Conservation (phyloP, 1,139 yeast species). For the Debaryomyces fabryi region DNA sequence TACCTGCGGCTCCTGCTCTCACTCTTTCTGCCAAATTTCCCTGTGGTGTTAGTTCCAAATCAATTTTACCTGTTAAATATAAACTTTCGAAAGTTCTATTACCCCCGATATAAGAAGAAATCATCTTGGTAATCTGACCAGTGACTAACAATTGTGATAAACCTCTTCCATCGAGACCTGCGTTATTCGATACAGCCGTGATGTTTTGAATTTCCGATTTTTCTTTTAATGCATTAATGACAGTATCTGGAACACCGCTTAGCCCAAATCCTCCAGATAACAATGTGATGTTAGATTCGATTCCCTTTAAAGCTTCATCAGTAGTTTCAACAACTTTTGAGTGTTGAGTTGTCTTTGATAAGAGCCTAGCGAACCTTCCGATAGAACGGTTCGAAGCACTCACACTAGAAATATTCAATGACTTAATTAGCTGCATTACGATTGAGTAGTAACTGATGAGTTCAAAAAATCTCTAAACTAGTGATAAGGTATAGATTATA, state of each 20-base stretch:
- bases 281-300: constrained; percentile 34
- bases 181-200: constrained; percentile 53
- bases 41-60: constrained; percentile 52
- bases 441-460: not conserved
- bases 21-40: constrained; percentile 54
- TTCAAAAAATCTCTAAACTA: not conserved
- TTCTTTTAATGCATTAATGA: constrained; percentile 39
- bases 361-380: not conserved
- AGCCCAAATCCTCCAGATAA: constrained; percentile 54
- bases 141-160: constrained; percentile 41
- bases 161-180: constrained; percentile 52
- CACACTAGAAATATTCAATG: not conserved
- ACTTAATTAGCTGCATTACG: not conserved
- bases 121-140: constrained; percentile 50
- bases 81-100: constrained; percentile 45
- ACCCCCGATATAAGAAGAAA: constrained; percentile 51
- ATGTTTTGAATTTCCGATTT: constrained; percentile 35
- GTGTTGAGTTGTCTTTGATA: constrained; percentile 3
- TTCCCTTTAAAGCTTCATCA: constrained; percentile 34
- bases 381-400: not conserved
- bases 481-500: not conserved
- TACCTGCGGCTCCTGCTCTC: constrained; percentile 54
- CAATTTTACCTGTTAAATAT: constrained; percentile 47
- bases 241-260: constrained; percentile 51
- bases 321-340: constrained; percentile 25